Evolutionary conservation across 2,329 filamentous ascomycete species (phyloP), one percentile per base, ranked within the genome.

Genomic region (Trichophyton rubrum): DNA sequence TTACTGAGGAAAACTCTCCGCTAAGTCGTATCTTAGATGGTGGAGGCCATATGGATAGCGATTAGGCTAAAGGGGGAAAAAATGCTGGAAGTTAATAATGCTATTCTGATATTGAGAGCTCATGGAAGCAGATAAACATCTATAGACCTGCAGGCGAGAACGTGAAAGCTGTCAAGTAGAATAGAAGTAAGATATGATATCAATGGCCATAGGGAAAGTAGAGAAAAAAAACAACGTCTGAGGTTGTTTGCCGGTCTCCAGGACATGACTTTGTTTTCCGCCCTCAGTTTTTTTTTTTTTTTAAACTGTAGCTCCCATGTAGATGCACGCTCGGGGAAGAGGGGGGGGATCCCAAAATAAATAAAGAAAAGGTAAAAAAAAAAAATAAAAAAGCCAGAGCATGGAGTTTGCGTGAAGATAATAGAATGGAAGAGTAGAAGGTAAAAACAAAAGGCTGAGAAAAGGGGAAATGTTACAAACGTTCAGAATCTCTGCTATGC

Each of bases 401-500:
- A 51, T 24, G 20, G 13, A 1, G 11, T 30, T 30, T 27, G 45
- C 6, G 6, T 51, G 22, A 51, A 15, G 45, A 24, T 27, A 15
- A 5, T 24, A 24, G 2, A n/a, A 35, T 35, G 15, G 33, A 35
- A 53, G 27, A 7, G 27, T 35, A 55, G 2, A 35, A 55, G 27
- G 27, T 30, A 2, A 51, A 51, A 20, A 27, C 17, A 38, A 38
- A 38, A 38, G 33, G 11, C 33, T 13, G 33, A 38, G 33, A 9
- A 38, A 38, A 11, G 9, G 33, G 11, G 33, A 38, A 38, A 38
- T 38, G 33, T 38, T 38, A 38, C 33, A 38, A 3, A 13, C 2
- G 33, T 13, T 38, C 9, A 9, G 33, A 38, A 38, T 13, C 33
- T 13, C 9, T n/a, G 40, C 43, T 58, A 66, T 11, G 64, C 63